Evolutionary conservation across 345 rosid species (phyloP), one percentile per base, ranked within the genome.

Genomic region (Moricandia moricandioides): DNA sequence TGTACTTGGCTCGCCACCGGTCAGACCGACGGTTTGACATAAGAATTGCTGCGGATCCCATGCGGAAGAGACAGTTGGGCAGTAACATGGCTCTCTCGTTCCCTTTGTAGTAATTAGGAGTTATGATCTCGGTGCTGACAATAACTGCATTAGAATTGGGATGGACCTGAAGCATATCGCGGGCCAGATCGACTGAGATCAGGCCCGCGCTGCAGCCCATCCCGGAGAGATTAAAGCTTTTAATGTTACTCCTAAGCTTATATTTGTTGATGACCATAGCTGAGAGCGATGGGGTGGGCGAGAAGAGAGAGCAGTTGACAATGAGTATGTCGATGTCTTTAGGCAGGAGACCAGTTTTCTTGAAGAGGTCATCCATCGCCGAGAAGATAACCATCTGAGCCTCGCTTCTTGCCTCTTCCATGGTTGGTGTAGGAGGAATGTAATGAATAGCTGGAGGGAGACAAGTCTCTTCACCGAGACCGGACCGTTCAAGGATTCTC

Each of bases 201-300:
- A 89, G 57, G 12, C 97, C 89, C 0, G 97, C 97, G 47, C 94
- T 88, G 73, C 97, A 88, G 1, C 97, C 97, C 97, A 91, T 91
- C 33, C 97, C 97, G 0, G 94, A 88, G 3, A 91, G 87, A 81
- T 91, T 88, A 60, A 88, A 87, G 84, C 94, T 91, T 72, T 84
- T 91, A 17, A 91, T 85, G 67, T 91, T 89, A 71, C 97, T 91
- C 71, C 94, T 80, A 27, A 91, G 83, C 84, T 86, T 87, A 79
- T 86, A 91, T 69, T 86, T 89, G 71, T 91, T 91, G 57, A 91
- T 86, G 35, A 91, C 84, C 97, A 91, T 91, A 21, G 97, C 92
- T 0, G 97, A 86, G 17, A 91, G 77, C 0, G 97, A 91, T 2
- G 97, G 97, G 0, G 97, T 91, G 0, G 94, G 92, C 0, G 94